A percentile compares a stretch with the other conserved stretches of the same genome.
Conservation (phyloP, 345 rosid genomes). For the Mercurialis annua region DNA sequence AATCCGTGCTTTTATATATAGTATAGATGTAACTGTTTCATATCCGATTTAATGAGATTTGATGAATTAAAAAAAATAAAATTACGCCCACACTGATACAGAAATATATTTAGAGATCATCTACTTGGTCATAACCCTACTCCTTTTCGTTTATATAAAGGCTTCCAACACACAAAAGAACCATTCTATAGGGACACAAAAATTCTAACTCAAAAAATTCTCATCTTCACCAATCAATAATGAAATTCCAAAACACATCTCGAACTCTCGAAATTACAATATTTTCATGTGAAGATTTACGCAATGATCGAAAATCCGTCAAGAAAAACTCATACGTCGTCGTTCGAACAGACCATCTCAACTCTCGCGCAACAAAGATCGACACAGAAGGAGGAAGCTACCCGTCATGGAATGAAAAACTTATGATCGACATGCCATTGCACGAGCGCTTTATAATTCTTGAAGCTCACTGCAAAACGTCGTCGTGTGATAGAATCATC, state of each 20-base stretch:
- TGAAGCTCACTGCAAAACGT: constrained; percentile 19
- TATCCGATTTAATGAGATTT: no score
- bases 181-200: no score
- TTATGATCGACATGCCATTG: constrained; percentile 14
- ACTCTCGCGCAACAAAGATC: constrained; percentile 9
- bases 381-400: constrained; percentile 17
- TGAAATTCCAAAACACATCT: not conserved
- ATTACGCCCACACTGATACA: no score
- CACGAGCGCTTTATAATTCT: not conserved
- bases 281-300: constrained; percentile 27
- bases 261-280: constrained; percentile 3
- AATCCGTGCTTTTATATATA: no score
- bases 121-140: no score
- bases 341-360: constrained; percentile 6
- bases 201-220: no score
- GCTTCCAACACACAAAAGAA: no score
- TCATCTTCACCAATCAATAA: no score
- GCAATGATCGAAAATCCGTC: constrained; percentile 15
- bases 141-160: no score
- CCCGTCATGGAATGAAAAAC: constrained; percentile 24
- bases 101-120: no score
- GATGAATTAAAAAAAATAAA: no score
- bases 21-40: no score
- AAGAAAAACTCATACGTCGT: constrained; percentile 18
- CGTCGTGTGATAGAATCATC: constrained; percentile 16